A percentile compares a stretch with the other conserved stretches of the same genome.
phyloP scores from a whole-genome alignment of 1,284 basidiomycete genomes.

The Afroboletus lepidellus region DNA sequence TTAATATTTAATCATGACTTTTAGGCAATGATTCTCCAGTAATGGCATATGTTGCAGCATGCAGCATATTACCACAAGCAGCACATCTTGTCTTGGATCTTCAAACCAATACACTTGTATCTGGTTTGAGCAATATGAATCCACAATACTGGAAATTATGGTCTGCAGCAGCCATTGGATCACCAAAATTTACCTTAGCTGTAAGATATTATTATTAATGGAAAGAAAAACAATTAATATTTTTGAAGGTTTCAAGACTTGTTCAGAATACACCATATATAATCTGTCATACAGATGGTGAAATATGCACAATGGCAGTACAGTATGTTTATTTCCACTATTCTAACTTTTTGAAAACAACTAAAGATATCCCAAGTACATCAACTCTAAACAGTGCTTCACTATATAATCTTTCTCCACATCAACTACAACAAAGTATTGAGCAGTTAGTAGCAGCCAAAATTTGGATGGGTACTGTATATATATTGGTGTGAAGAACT shows the following conservation, averaged over 20 bases:
- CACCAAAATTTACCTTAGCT: neutral
- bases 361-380: neutral
- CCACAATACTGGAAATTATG: neutral
- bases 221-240: too few relatives aligned
- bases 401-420: neutral
- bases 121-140: neutral
- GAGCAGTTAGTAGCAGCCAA: neutral
- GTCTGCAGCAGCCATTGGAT: neutral
- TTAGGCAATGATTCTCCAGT: neutral
- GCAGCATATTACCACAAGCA: neutral
- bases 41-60: neutral
- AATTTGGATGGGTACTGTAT: neutral
- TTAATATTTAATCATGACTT: slow-evolving; percentile 1
- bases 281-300: neutral
- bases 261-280: neutral
- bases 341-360: neutral
- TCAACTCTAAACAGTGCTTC: neutral
- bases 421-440: neutral
- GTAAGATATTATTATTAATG: neutral
- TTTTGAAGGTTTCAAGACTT: neutral
- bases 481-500: neutral
- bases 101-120: neutral
- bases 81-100: neutral
- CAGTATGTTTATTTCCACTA: neutral
- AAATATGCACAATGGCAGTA: neutral